Evolutionary conservation across 129 eudicot species (phyloP).

Genomic region (Flaveria robusta): DNA sequence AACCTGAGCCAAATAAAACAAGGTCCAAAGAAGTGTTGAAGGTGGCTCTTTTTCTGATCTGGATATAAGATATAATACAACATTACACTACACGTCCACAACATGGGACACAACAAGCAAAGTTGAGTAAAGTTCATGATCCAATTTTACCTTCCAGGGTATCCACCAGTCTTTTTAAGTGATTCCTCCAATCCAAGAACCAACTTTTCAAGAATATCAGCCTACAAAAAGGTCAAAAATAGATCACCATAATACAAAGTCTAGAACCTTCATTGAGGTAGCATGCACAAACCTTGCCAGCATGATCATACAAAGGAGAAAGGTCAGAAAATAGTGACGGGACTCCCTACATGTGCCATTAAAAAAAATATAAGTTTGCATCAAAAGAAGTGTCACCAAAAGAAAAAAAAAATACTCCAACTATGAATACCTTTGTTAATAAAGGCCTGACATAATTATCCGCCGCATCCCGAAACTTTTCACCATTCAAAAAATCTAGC

Average conservation of each 20-base stretch:
- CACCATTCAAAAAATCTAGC: slow-evolving; percentile 80
- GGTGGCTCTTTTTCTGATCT: slow-evolving; percentile 94
- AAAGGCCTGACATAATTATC: slow-evolving; percentile 77
- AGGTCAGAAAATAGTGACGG: slow-evolving; percentile 97
- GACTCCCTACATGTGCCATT: slow-evolving; percentile 64
- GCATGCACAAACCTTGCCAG: slow-evolving; percentile 80
- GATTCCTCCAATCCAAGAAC: slow-evolving; percentile 78
- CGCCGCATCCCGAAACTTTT: slow-evolving; percentile 74
- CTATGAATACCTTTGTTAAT: slow-evolving; percentile 65
- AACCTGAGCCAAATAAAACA: slow-evolving; percentile 92
- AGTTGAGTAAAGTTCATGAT: background rate
- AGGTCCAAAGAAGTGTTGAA: slow-evolving; percentile 91
- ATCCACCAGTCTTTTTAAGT: slow-evolving; percentile 69
- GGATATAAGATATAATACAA: slow-evolving; percentile 36
- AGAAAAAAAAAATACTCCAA: background rate
- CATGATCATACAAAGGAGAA: slow-evolving; percentile 89
- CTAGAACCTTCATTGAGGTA: slow-evolving; percentile 16
- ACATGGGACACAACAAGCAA: background rate
- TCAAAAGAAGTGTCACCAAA: slow-evolving; percentile 8
- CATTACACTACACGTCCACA: slow-evolving; percentile 5
- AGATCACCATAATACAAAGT: slow-evolving; percentile 4
- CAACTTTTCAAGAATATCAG: slow-evolving; percentile 70
- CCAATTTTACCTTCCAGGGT: slow-evolving; percentile 73
- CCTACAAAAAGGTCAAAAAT: slow-evolving; percentile 44
- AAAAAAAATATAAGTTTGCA: slow-evolving; percentile 27